Base-by-base conservation (phyloP, 2,329 filamentous ascomycete genomes). In the Davidsoniella eucalypti region DNA sequence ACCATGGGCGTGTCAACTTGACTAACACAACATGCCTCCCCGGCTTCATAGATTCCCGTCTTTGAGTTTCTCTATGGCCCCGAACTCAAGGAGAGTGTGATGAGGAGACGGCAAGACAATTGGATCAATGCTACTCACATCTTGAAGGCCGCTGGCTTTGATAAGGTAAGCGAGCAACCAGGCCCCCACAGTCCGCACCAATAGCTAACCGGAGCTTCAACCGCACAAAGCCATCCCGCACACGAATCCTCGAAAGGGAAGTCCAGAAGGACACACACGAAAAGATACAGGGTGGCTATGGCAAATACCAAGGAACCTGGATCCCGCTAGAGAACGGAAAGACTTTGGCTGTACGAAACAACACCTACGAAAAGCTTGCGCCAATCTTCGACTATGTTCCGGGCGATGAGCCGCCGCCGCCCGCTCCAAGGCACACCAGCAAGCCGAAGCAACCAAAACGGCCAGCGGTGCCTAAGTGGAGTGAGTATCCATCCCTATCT, bases 101-200 rank as follows among this genome's bases (percentile, higher is more conserved):
- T 98, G 92, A 83, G 92, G 64, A 79, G 92, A 47, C 80, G 90
- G 54, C 76, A 80, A 49, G 92, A 98, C 65, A 80, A 96, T 66
- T 98, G 90, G 87, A 92, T 98, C 68, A 98, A 98, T 71, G 92
- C 92, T n/a, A 98, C 92, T 49, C 92, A 98, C 62, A 96, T 98
- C 54, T 70, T 98, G 45, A 98, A 98, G 63, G 87, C 93, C 39
- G 92, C 92, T 55, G 90, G 90, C 51, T 94, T 94, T 61, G 92
- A 98, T 66, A 98, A 98, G 52, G 54, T 55, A 38, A 18, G 44
- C 6, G 5, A n/a, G 8, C n/a, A 25, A n/a, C 17, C 26, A 12
- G 8, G n/a, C 23, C 25, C 12, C 18, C 10, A 8, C 10, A 18
- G 8, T 5, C 12, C 29, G 7, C 10, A 21, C 14, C n/a, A 16